phyloP scores from a whole-genome alignment of 129 eudicot species.

The Helianthus tuberosus region DNA sequence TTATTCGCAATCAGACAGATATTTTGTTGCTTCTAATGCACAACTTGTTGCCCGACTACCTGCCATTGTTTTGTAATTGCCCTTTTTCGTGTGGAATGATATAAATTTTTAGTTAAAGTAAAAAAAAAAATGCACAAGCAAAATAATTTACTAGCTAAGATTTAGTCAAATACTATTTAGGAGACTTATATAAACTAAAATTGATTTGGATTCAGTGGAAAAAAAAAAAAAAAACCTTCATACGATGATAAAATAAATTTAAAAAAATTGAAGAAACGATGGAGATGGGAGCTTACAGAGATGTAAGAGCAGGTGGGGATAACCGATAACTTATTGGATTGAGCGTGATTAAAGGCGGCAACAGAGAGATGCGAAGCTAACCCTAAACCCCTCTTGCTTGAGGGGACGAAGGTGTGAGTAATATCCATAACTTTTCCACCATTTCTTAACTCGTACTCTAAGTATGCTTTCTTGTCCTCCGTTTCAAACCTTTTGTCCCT shows the following conservation, averaged over 20 bases:
- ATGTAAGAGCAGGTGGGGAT: constrained; percentile 85
- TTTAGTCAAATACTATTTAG: too few relatives aligned
- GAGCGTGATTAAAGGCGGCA: constrained; percentile 78
- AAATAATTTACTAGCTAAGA: too few relatives aligned
- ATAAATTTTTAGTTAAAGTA: too few relatives aligned
- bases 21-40: too few relatives aligned
- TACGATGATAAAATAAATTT: not conserved
- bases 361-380: constrained; percentile 77
- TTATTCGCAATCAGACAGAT: not conserved
- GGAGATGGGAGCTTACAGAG: constrained; percentile 54
- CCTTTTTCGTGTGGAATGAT: too few relatives aligned
- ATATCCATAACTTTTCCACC: constrained; percentile 71
- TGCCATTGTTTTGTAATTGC: too few relatives aligned
- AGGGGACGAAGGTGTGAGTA: constrained; percentile 76
- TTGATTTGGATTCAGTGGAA: not conserved
- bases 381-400: constrained; percentile 76
- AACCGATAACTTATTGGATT: constrained; percentile 51
- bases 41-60: too few relatives aligned
- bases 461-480: constrained; percentile 71
- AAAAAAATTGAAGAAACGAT: not conserved
- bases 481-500: constrained; percentile 58
- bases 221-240: not conserved
- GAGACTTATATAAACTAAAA: not conserved
- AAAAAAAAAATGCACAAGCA: too few relatives aligned
- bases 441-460: constrained; percentile 48